Percentiles rank a stretch among this genome's conserved stretches.
phyloP scores from a whole-genome alignment of 129 eudicot species.

The Tagetes erecta region DNA sequence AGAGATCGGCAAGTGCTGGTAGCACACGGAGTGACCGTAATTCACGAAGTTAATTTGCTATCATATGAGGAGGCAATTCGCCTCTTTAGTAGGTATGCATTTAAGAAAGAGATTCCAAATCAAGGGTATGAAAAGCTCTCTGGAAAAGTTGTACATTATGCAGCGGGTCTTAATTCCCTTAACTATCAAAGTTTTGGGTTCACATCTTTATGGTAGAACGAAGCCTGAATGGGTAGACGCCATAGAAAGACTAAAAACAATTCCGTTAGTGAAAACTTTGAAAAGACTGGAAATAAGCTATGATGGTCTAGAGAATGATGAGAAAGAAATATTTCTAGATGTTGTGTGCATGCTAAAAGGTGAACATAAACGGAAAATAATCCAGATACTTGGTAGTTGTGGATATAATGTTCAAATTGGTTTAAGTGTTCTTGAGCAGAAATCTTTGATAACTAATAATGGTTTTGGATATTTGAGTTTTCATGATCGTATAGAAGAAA shows the following conservation, averaged over 20 bases:
- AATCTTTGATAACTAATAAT: slow-evolving; percentile 12
- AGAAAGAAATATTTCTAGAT: slow-evolving; percentile 12
- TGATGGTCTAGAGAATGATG: not conserved
- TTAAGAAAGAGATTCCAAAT: slow-evolving; percentile 9
- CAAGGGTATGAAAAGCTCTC: slow-evolving; percentile 7
- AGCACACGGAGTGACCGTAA: slow-evolving; percentile 3
- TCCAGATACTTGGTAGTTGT: not conserved
- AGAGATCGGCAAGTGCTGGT: slow-evolving; percentile 7
- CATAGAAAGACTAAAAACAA: slow-evolving; percentile 13
- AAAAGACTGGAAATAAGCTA: slow-evolving; percentile 7
- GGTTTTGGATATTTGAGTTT: not conserved
- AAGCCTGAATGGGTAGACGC: slow-evolving; percentile 1
- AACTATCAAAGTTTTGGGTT: slow-evolving; percentile 18
- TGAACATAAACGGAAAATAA: not conserved
- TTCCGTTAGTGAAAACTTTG: not conserved
- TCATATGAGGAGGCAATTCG: not conserved
- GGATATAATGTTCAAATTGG: slow-evolving; percentile 14
- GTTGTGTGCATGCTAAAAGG: slow-evolving; percentile 23
- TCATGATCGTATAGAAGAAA: slow-evolving; percentile 24
- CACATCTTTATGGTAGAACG: slow-evolving; percentile 3
- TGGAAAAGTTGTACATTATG: slow-evolving; percentile 10
- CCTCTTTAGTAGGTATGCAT: slow-evolving; percentile 22
- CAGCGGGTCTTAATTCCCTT: slow-evolving; percentile 13
- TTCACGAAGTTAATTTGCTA: not conserved
- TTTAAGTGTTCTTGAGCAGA: slow-evolving; percentile 15